A percentile compares a stretch with the other conserved stretches of the same genome.
Evolutionary conservation across 2,329 filamentous ascomycete species (phyloP).

Genomic region (Pseudogymnoascus sp.): DNA sequence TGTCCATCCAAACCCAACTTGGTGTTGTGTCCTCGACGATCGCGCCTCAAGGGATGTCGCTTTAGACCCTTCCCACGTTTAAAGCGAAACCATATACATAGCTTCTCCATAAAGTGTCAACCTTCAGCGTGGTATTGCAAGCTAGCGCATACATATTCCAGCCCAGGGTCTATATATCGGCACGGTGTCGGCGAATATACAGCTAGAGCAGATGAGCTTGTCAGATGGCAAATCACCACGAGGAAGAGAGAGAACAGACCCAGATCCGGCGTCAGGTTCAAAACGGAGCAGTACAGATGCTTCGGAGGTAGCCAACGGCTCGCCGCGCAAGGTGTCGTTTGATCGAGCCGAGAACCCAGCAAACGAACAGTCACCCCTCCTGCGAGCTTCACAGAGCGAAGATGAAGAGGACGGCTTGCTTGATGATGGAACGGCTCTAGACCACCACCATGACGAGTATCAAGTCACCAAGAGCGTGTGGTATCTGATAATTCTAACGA

Average conservation of each 20-base stretch:
- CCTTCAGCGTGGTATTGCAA: not conserved
- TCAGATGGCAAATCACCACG: conserved; percentile 12
- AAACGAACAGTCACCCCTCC: conserved; percentile 42
- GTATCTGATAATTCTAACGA: conserved; percentile 79
- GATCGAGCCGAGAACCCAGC: conserved; percentile 23
- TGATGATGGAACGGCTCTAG: conserved; percentile 27
- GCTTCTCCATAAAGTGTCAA: not conserved
- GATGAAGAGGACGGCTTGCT: conserved; percentile 32
- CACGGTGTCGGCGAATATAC: not conserved
- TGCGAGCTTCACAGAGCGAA: conserved; percentile 33
- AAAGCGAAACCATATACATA: not conserved
- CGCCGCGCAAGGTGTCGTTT: conserved; percentile 16
- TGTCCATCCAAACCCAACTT: not conserved
- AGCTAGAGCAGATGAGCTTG: conserved; percentile 11
- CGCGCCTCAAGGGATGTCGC: not conserved
- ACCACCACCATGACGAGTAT: conserved; percentile 38
- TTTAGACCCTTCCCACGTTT: not conserved
- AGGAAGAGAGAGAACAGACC: conserved; percentile 11
- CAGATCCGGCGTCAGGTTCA: not conserved
- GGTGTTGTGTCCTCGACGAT: not conserved
- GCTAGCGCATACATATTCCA: not conserved
- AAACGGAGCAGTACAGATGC: conserved; percentile 1
- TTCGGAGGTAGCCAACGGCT: conserved; percentile 13
- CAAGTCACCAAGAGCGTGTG: conserved; percentile 70
- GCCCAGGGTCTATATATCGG: not conserved